phyloP scores from a whole-genome alignment of 805 yeast species.

The Spathaspora arborariae region DNA sequence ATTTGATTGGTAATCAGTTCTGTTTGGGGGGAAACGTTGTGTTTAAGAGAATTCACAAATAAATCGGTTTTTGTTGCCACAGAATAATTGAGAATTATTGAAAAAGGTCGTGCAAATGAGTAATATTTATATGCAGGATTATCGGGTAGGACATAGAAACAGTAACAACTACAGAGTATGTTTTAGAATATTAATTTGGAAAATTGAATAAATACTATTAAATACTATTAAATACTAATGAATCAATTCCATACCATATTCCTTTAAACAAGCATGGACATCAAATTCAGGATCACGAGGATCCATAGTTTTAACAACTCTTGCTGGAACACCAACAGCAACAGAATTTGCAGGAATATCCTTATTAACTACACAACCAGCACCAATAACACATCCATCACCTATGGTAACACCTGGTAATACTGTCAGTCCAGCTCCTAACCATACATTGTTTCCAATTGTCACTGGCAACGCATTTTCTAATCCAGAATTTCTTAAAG shows the following conservation, averaged over 20 bases:
- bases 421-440: slow-evolving; percentile 10
- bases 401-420: slow-evolving; percentile 14
- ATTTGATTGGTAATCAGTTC: not conserved
- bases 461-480: slow-evolving; percentile 12
- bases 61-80: not conserved
- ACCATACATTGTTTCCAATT: slow-evolving; percentile 12
- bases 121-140: not conserved
- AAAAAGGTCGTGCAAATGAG: not conserved
- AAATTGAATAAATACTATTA: not conserved
- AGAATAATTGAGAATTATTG: too few relatives aligned
- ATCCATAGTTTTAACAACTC: slow-evolving; percentile 29
- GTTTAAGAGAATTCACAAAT: not conserved
- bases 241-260: slow-evolving; percentile 8
- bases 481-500: slow-evolving; percentile 7
- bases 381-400: slow-evolving; percentile 53
- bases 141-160: not conserved
- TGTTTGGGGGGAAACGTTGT: not conserved
- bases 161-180: too few relatives aligned
- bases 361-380: slow-evolving; percentile 59
- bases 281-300: slow-evolving; percentile 10
- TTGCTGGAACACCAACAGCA: slow-evolving; percentile 60
- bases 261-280: slow-evolving; percentile 5
- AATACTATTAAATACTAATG: not conserved
- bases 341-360: slow-evolving; percentile 50
- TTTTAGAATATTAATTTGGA: not conserved